A percentile compares a stretch with the other conserved stretches of the same genome.
These are phyloP conservation scores for Trypanosoma platydactyli DNA, from an alignment of 208 protist species.

Conservation along the genomic window DNA sequence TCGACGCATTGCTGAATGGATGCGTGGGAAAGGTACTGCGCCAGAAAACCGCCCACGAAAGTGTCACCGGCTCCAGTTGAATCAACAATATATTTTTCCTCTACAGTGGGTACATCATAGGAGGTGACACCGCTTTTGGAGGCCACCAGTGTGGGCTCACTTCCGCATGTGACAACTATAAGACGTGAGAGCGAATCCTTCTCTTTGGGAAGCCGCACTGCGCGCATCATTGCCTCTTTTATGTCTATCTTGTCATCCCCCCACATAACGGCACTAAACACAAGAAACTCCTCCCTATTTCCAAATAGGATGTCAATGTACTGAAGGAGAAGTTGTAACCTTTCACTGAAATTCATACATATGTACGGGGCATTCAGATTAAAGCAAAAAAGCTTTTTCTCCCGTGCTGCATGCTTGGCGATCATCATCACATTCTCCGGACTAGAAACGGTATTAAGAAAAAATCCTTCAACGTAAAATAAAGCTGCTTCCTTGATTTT, in stretches of 20 bases:
- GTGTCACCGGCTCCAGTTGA: conserved; percentile 96
- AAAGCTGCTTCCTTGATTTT: conserved; percentile 60
- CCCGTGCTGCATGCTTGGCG: conserved; percentile 78
- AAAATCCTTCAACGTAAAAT: conserved; percentile 94
- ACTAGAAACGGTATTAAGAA: conserved; percentile 93
- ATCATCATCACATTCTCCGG: conserved; percentile 72
- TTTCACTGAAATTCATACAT: conserved; percentile 83
- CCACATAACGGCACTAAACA: conserved; percentile 65
- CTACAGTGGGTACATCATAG: conserved; percentile 54
- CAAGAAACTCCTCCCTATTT: conserved; percentile 93
- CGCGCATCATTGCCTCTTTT: conserved; percentile 59
- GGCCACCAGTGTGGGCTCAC: conserved; percentile 80
- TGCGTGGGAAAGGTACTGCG: conserved; percentile 58
- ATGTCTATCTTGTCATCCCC: conserved; percentile 55
- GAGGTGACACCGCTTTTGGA: conserved; percentile 29
- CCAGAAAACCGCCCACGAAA: conserved; percentile 97
- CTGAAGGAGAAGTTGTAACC: conserved; percentile 76
- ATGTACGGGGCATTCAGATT: conserved; percentile 97
- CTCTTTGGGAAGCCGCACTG: conserved; percentile 70
- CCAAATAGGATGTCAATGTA: conserved; percentile 95
- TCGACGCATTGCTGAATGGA: conserved; percentile 52
- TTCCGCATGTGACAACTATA: conserved; percentile 94
- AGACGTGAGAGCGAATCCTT: conserved; percentile 49
- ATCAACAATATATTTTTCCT: conserved; percentile 92
- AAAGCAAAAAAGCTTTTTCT: conserved; percentile 92